Evolutionary conservation across 2,329 filamentous ascomycete genomes (phyloP), one percentile per base, ranked within the genome.

Genomic region (Claviceps paspali): DNA sequence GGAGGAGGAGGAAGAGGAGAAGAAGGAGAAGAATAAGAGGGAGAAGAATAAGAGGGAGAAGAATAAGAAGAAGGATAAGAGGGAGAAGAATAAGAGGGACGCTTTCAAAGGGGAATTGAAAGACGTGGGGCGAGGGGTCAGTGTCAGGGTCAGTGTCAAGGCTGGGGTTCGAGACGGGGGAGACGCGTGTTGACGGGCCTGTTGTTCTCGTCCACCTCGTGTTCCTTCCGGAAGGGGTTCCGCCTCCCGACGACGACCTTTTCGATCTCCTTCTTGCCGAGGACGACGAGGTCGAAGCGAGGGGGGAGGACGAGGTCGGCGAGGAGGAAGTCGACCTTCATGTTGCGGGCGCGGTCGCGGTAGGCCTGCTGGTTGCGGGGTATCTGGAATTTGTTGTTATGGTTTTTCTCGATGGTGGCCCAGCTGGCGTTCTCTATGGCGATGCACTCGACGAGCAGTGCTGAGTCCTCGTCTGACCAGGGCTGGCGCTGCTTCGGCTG

Each of bases 271-370:
- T 74, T 75, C 42, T 54, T 55, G 12, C 67, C 59, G 11, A 75
- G 55, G 9, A 56, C 52, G 12, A 75, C 63, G 4, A 54, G 49
- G 43, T 75, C 67, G 41, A 74, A 75, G 5, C 59, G 55, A 0
- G 53, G 51, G 2, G 68, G 67, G 4, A 75, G 52, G 8, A 54
- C 27, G 2, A 40, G 42, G 46, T 73, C 67, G 2, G 53, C 50
- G 35, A 63, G 57, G 12, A 75, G 54, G 32, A 67, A 59, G 23
- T 67, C 62, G 26, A 69, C 65, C 55, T 75, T 75, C 38, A 72
- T 44, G 39, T 70, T 64, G 35, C 70, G 64, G n/a, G 70, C 70
- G 52, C 68, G 70, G 57, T 75, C 70, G 6, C 70, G 68, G 39
- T 70, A 61, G 4, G 67, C 65, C 50, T 73, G 70, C 53, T 73